Conservation (phyloP, 495 filamentous ascomycete genomes). For the Halenospora varia region DNA sequence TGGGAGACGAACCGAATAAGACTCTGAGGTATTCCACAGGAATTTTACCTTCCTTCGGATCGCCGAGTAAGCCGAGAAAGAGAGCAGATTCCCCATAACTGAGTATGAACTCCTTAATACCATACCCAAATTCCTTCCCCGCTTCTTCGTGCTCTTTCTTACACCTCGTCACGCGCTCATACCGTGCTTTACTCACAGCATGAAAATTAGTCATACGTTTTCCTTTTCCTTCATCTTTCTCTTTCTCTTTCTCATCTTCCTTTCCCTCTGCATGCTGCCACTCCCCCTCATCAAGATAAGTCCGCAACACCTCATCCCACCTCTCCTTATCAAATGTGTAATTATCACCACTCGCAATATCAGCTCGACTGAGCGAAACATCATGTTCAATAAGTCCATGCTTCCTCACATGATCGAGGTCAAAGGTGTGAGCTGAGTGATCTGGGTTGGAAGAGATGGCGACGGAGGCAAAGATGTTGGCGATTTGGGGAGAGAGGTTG, state of each 20-base stretch:
- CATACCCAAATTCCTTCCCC: slow-evolving; percentile 12
- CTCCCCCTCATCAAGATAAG: too few relatives aligned
- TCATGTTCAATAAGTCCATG: slow-evolving; percentile 32
- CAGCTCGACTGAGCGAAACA: slow-evolving; percentile 27
- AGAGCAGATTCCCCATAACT: slow-evolving; percentile 16
- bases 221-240: neutral
- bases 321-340: slow-evolving; percentile 14
- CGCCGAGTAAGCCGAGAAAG: slow-evolving; percentile 11
- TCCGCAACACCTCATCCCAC: too few relatives aligned
- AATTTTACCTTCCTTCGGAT: slow-evolving; percentile 14
- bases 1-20: slow-evolving; percentile 4
- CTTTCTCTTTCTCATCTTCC: slow-evolving; percentile 1
- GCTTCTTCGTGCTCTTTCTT: slow-evolving; percentile 11
- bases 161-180: slow-evolving; percentile 1
- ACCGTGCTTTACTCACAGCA: slow-evolving; percentile 10
- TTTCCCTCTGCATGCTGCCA: too few relatives aligned
- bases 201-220: slow-evolving; percentile 12
- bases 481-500: slow-evolving; percentile 21
- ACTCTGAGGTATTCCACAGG: slow-evolving; percentile 15
- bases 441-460: slow-evolving; percentile 10
- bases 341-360: slow-evolving; percentile 27
- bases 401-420: slow-evolving; percentile 26
- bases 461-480: slow-evolving; percentile 10
- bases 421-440: slow-evolving; percentile 10
- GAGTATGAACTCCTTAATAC: slow-evolving; percentile 17